Conservation (phyloP, 163 green algal genomes). For the Trebouxia gelatinosa region DNA sequence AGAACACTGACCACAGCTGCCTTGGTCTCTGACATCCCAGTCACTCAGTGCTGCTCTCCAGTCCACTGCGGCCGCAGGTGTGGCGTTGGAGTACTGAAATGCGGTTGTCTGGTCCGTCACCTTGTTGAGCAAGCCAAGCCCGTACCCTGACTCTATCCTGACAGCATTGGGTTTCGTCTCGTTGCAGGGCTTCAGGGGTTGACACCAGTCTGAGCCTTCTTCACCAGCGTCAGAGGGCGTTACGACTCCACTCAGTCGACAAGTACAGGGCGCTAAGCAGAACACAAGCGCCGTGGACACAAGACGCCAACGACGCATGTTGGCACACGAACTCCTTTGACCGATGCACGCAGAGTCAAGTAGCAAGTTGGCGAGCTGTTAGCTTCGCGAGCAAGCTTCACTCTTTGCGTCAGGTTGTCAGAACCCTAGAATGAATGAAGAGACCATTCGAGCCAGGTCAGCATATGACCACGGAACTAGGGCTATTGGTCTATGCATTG, state of each 20-base stretch:
- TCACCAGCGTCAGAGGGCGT: neutral
- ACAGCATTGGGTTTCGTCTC: neutral
- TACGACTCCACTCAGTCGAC: neutral
- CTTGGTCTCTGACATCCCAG: slow-evolving; percentile 11
- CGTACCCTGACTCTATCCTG: neutral
- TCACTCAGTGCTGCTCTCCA: neutral
- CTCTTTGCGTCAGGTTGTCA: too few species aligned
- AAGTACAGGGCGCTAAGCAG: too few species aligned
- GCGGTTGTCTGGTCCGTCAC: neutral
- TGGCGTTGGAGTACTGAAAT: neutral
- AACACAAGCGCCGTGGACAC: too few species aligned
- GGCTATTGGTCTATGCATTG: too few species aligned
- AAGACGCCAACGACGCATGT: too few species aligned
- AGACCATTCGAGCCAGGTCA: too few species aligned
- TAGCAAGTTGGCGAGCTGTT: too few species aligned
- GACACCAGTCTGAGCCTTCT: slow-evolving; percentile 8
- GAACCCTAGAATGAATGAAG: too few species aligned
- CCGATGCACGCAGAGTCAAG: too few species aligned
- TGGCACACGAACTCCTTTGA: too few species aligned
- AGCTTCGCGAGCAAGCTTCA: too few species aligned
- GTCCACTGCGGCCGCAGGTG: slow-evolving; percentile 5
- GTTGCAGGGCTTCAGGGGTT: neutral
- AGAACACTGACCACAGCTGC: slow-evolving; percentile 10
- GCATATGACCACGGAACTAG: too few species aligned
- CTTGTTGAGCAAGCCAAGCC: neutral